Percentiles rank a stretch among this genome's conserved stretches.
Conservation (phyloP, 768 basidiomycete genomes). For the Tulasnella sp. region DNA sequence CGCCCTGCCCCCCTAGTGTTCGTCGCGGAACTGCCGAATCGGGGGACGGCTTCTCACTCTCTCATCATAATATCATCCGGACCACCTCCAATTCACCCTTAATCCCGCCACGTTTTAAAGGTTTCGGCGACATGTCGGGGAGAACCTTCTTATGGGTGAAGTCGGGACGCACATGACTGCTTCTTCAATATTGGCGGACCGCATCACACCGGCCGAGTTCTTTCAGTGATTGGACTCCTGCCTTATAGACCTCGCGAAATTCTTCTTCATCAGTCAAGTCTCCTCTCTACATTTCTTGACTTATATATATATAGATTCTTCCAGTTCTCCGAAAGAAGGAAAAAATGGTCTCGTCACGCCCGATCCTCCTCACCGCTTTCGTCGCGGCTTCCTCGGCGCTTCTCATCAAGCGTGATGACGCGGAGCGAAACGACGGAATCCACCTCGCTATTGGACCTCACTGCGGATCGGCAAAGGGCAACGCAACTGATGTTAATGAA, state of each 20-base stretch:
- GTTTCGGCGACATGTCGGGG: background rate
- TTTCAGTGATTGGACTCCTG: background rate
- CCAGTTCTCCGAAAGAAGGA: background rate
- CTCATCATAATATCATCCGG: background rate
- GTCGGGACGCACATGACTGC: background rate
- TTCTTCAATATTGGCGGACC: background rate
- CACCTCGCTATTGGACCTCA: slow-evolving; percentile 41
- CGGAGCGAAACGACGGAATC: slow-evolving; percentile 28
- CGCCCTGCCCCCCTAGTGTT: too few species aligned
- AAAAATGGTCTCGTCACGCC: background rate
- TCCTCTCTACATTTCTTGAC: background rate
- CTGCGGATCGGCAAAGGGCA: slow-evolving; percentile 42
- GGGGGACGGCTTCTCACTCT: too few species aligned
- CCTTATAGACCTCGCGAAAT: background rate
- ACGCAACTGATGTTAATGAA: slow-evolving; percentile 47
- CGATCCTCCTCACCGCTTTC: background rate
- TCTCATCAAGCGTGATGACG: background rate
- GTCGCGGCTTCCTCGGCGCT: background rate
- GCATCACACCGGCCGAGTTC: background rate
- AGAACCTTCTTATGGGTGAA: background rate
- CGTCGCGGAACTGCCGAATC: too few species aligned
- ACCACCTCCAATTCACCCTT: background rate
- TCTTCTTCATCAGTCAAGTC: too few species aligned
- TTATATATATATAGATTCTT: background rate
- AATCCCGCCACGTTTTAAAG: background rate